phyloP scores from a whole-genome alignment of 805 yeast genomes.

The Phaffomyces antillensis region DNA sequence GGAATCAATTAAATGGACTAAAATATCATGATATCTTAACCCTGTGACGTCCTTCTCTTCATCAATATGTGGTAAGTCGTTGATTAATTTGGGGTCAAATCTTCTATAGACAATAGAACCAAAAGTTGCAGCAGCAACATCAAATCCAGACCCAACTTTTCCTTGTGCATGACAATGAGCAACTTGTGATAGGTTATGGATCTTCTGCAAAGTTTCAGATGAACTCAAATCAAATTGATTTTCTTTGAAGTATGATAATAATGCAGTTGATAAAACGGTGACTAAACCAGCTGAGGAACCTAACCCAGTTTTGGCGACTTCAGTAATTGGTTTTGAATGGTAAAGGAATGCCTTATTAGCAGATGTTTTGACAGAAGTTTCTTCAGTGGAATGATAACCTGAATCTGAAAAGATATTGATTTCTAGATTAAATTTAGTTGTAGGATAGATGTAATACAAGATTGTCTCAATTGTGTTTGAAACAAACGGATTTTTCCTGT shows the following conservation, averaged over 20 bases:
- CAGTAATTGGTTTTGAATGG: slow-evolving; percentile 52
- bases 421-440: slow-evolving; percentile 20
- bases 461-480: slow-evolving; percentile 54
- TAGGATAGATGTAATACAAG: slow-evolving; percentile 39
- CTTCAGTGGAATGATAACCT: slow-evolving; percentile 77
- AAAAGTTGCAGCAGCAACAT: slow-evolving; percentile 90
- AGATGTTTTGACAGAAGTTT: slow-evolving; percentile 31
- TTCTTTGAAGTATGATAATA: slow-evolving; percentile 41
- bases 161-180: slow-evolving; percentile 94
- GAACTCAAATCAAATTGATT: slow-evolving; percentile 25
- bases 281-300: slow-evolving; percentile 96
- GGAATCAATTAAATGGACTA: slow-evolving; percentile 33
- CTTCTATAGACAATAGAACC: slow-evolving; percentile 83
- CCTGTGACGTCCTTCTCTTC: not conserved
- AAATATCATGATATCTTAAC: slow-evolving; percentile 22
- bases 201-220: slow-evolving; percentile 22
- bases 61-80: slow-evolving; percentile 20
- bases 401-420: slow-evolving; percentile 77
- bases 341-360: slow-evolving; percentile 42
- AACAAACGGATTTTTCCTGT: slow-evolving; percentile 62
- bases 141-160: slow-evolving; percentile 95
- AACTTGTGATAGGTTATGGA: slow-evolving; percentile 82
- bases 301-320: slow-evolving; percentile 88
- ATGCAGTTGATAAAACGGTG: slow-evolving; percentile 66
- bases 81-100: slow-evolving; percentile 52